Conservation (phyloP, 1,284 basidiomycete genomes). For the Ganoderma sinense region DNA sequence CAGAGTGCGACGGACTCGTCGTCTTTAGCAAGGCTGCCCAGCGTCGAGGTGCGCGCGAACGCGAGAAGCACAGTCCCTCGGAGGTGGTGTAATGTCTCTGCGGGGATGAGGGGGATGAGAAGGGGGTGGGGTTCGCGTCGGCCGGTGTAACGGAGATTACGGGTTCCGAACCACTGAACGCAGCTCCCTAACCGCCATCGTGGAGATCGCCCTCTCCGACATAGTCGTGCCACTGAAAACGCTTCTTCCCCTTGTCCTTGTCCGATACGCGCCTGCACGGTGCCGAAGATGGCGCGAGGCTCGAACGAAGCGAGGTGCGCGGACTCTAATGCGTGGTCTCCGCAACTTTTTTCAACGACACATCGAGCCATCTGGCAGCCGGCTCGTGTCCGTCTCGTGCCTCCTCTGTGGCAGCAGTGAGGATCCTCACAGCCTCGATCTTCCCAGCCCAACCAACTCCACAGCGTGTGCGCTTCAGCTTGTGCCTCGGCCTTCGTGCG, state of each 20-base stretch:
- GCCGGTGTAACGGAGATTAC: constrained; percentile 40
- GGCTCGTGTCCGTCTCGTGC: constrained; percentile 49
- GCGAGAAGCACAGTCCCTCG: too few relatives aligned
- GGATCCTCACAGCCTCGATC: constrained; percentile 68
- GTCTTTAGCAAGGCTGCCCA: constrained; percentile 74
- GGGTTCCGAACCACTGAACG: constrained; percentile 23
- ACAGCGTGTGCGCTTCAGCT: constrained; percentile 75
- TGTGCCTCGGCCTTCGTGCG: constrained; percentile 74
- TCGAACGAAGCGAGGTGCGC: constrained; percentile 74
- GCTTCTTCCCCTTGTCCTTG: constrained; percentile 72
- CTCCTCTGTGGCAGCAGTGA: constrained; percentile 56
- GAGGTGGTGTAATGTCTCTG: constrained; percentile 32
- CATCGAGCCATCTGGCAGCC: constrained; percentile 54
- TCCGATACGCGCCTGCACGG: constrained; percentile 69
- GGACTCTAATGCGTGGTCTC: constrained; percentile 70
- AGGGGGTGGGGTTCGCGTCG: constrained; percentile 40
- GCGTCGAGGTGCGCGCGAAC: constrained; percentile 47
- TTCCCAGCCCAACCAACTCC: constrained; percentile 73
- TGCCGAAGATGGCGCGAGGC: constrained; percentile 53
- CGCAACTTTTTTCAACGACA: constrained; percentile 61
- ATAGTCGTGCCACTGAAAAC: constrained; percentile 91
- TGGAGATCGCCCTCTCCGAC: constrained; percentile 85
- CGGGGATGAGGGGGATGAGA: constrained; percentile 30
- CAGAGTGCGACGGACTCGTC: constrained; percentile 49
- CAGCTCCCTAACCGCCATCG: constrained; percentile 57